Evolutionary conservation across 768 basidiomycete species (phyloP).

Genomic region (Tephrocybe sp.): DNA sequence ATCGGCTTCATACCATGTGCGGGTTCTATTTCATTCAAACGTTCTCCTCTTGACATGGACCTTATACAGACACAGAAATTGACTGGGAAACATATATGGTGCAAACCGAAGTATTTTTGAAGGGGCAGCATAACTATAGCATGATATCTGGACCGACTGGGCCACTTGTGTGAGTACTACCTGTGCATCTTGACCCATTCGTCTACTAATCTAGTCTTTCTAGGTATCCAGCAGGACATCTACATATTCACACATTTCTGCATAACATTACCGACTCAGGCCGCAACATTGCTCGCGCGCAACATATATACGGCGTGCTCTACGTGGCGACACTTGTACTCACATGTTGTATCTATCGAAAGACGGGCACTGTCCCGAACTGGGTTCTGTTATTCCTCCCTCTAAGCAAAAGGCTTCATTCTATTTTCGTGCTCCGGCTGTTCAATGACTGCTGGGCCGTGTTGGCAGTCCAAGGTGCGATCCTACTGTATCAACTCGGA

Average conservation of each 20-base stretch:
- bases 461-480: slow-evolving; percentile 61
- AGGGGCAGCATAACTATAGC: slow-evolving; percentile 83
- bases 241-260: slow-evolving; percentile 77
- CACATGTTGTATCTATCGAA: slow-evolving; percentile 67
- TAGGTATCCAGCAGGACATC: slow-evolving; percentile 95
- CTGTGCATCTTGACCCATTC: slow-evolving; percentile 1
- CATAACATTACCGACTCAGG: slow-evolving; percentile 64
- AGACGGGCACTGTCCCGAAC: slow-evolving; percentile 63
- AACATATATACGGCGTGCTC: slow-evolving; percentile 75
- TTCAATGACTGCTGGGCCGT: slow-evolving; percentile 96
- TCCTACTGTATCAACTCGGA: slow-evolving; percentile 62
- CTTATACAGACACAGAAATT: slow-evolving; percentile 87
- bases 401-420: slow-evolving; percentile 91
- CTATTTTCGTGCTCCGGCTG: slow-evolving; percentile 85
- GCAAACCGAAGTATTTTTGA: slow-evolving; percentile 75
- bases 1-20: slow-evolving; percentile 83
- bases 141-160: slow-evolving; percentile 88
- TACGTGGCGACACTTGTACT: slow-evolving; percentile 69
- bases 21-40: slow-evolving; percentile 21
- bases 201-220: not conserved
- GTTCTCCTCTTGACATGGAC: slow-evolving; percentile 9
- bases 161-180: slow-evolving; percentile 73
- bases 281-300: slow-evolving; percentile 58
- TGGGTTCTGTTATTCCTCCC: slow-evolving; percentile 72
- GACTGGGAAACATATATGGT: slow-evolving; percentile 97